These are phyloP conservation scores for Aspergillus ochraceus DNA, from an alignment of 2,329 filamentous ascomycete species.

Conservation along the genomic window DNA sequence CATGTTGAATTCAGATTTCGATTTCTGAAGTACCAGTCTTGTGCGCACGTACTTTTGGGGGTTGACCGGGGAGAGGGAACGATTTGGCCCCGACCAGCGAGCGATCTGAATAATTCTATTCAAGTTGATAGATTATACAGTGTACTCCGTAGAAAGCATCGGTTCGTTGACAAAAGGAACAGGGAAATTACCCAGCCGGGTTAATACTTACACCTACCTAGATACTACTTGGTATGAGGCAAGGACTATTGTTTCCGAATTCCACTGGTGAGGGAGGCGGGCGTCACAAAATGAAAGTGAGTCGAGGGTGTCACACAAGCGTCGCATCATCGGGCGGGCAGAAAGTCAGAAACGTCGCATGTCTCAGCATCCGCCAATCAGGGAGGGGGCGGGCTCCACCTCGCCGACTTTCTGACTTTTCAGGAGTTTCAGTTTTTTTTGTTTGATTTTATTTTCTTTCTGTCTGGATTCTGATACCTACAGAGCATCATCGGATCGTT, in stretches of 20 bases:
- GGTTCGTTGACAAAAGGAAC: no score
- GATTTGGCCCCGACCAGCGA: neutral
- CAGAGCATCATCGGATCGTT: neutral
- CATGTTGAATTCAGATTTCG: no score
- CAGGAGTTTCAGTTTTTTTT: conserved; percentile 16
- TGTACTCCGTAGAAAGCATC: neutral
- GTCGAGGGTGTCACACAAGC: conserved; percentile 6
- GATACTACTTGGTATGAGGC: no score
- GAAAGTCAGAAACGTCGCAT: conserved; percentile 31
- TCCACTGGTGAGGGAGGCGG: conserved; percentile 19
- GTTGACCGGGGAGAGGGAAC: no score
- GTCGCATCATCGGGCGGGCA: conserved; percentile 21
- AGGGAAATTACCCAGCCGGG: no score
- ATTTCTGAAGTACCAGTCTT: no score
- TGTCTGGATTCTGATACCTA: neutral
- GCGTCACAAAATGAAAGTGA: conserved; percentile 6
- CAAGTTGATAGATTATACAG: no score
- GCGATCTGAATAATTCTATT: neutral
- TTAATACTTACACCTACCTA: no score
- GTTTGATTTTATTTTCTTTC: neutral
- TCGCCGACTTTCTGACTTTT: conserved; percentile 2
- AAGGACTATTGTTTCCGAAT: conserved; percentile 21
- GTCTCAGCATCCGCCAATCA: conserved; percentile 33
- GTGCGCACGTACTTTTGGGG: no score
- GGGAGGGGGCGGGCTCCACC: conserved; percentile 13